phyloP scores from a whole-genome alignment of 352 stramenopile genomes.

The Poterioochromonas sp. region DNA sequence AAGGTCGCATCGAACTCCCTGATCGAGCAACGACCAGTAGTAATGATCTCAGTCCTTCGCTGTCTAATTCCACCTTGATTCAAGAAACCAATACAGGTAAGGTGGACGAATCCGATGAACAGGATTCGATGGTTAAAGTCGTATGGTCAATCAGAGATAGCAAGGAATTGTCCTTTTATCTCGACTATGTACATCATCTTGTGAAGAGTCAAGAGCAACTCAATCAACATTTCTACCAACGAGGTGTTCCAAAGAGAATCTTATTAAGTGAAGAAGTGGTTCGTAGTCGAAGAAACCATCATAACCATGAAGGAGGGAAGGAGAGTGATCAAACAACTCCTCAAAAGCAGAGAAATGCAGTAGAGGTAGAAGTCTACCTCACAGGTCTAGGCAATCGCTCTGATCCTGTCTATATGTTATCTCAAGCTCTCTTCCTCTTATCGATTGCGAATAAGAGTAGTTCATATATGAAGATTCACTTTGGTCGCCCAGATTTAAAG shows the following conservation, averaged over 20 bases:
- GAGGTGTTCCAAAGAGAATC: too few species aligned
- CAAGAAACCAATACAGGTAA: too few species aligned
- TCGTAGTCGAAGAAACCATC: too few species aligned
- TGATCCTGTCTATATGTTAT: neutral
- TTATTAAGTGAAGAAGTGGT: neutral
- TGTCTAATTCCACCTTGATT: too few species aligned
- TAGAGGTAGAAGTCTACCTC: neutral
- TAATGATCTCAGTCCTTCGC: too few species aligned
- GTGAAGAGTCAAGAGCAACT: neutral
- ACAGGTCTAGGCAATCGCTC: neutral
- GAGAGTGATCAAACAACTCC: neutral
- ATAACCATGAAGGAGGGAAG: too few species aligned
- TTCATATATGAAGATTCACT: conserved; percentile 15
- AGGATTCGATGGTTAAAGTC: neutral
- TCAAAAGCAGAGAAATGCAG: neutral
- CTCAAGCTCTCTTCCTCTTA: neutral
- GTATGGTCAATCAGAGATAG: neutral
- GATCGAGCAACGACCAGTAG: too few species aligned
- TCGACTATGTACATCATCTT: conserved; percentile 4
- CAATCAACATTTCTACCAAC: neutral
- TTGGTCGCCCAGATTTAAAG: neutral
- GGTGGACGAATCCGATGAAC: neutral
- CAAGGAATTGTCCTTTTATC: neutral
- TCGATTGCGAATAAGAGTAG: neutral
- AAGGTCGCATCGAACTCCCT: too few species aligned